phyloP scores from a whole-genome alignment of 192 early-diverging fungal species.

The Lunasporangiospora selenospora region DNA sequence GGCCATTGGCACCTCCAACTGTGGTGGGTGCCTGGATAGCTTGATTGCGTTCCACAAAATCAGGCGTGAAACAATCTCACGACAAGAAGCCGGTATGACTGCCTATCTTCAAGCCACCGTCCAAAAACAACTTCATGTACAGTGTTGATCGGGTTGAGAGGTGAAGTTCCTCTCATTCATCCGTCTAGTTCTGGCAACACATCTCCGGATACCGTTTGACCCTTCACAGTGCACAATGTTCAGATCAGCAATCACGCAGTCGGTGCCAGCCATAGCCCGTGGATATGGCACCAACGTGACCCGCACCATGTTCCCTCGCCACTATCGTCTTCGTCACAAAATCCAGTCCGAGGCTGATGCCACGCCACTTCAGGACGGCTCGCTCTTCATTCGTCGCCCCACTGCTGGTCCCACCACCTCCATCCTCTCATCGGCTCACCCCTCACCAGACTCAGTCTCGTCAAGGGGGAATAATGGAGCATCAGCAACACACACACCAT shows the following conservation, averaged over 20 bases:
- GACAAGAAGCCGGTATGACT: constrained; percentile 1
- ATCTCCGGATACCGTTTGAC: background rate
- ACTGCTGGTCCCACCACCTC: constrained; percentile 44
- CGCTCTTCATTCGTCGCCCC: constrained; percentile 41
- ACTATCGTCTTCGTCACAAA: constrained; percentile 43
- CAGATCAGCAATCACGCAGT: constrained; percentile 12
- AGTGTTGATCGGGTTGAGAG: background rate
- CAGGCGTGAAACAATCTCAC: too few species aligned
- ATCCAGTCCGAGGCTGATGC: constrained; percentile 21
- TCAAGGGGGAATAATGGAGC: constrained; percentile 23
- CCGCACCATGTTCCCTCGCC: constrained; percentile 44
- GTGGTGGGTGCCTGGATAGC: too few species aligned
- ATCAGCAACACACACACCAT: constrained; percentile 14
- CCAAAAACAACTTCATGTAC: background rate
- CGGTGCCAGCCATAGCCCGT: constrained; percentile 23
- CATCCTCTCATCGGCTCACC: constrained; percentile 36
- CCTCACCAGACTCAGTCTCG: constrained; percentile 38
- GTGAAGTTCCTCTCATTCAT: background rate
- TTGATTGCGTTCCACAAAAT: too few species aligned
- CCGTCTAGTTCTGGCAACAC: background rate
- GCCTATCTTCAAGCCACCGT: background rate
- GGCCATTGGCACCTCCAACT: too few species aligned
- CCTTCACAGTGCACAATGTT: constrained; percentile 10
- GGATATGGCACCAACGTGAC: constrained; percentile 32
- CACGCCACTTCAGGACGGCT: constrained; percentile 34